Conservation (phyloP, 1,284 basidiomycete species). For the Inonotus obliquus region DNA sequence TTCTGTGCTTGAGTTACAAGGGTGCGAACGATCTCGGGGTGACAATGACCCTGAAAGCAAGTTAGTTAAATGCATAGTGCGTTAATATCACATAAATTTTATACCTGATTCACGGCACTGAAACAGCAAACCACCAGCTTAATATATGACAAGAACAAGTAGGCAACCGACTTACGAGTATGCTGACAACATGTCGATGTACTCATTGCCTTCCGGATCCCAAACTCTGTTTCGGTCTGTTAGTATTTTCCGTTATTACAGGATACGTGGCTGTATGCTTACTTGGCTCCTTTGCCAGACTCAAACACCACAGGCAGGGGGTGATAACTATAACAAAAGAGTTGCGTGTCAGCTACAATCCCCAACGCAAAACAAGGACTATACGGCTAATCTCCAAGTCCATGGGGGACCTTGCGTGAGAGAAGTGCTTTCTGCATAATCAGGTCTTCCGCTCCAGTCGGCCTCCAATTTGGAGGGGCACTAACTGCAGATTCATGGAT, state of each 20-base stretch:
- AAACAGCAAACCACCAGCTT: neutral
- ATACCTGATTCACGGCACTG: slow-evolving; percentile 84
- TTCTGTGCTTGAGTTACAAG: slow-evolving; percentile 85
- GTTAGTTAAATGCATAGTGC: neutral
- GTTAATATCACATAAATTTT: slow-evolving; percentile 26
- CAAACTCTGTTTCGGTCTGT: slow-evolving; percentile 61
- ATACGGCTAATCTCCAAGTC: neutral
- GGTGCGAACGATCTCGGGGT: slow-evolving; percentile 82
- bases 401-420: slow-evolving; percentile 4
- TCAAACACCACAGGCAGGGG: slow-evolving; percentile 95
- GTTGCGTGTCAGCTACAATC: slow-evolving; percentile 26
- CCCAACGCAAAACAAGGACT: slow-evolving; percentile 24
- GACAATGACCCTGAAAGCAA: slow-evolving; percentile 79
- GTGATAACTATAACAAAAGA: slow-evolving; percentile 78
- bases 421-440: slow-evolving; percentile 6
- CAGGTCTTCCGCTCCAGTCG: slow-evolving; percentile 10
- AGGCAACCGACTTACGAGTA: slow-evolving; percentile 72
- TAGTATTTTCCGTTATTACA: slow-evolving; percentile 20
- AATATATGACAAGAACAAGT: neutral
- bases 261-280: slow-evolving; percentile 30
- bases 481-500: neutral
- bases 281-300: slow-evolving; percentile 84
- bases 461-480: neutral
- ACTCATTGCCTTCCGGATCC: slow-evolving; percentile 93
- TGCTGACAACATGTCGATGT: slow-evolving; percentile 95